These are phyloP conservation scores for Phlegmacium glaucopus DNA, from an alignment of 768 basidiomycete species.

Conservation along the genomic window DNA sequence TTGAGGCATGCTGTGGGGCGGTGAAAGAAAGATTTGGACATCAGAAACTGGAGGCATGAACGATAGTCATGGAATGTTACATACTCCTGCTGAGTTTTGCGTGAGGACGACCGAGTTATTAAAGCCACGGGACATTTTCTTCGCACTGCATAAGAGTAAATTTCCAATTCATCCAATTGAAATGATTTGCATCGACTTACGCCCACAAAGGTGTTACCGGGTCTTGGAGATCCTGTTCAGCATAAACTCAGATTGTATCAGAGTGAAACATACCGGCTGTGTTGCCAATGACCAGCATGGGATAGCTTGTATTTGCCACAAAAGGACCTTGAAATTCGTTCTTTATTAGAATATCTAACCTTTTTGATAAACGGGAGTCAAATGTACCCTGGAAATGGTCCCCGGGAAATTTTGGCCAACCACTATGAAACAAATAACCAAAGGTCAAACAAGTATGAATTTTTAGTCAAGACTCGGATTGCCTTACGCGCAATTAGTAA, in stretches of 20 bases:
- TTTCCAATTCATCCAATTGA: neutral
- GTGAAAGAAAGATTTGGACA: neutral
- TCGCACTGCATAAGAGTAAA: slow-evolving; percentile 27
- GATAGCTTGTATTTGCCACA: slow-evolving; percentile 34
- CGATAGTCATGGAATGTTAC: slow-evolving; percentile 3
- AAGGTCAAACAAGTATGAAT: no score
- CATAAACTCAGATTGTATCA: neutral
- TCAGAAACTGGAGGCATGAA: no score
- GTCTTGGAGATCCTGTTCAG: slow-evolving; percentile 12
- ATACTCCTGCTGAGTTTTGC: slow-evolving; percentile 39
- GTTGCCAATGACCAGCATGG: slow-evolving; percentile 38
- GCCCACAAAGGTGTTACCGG: slow-evolving; percentile 27
- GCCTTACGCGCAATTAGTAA: slow-evolving; percentile 28
- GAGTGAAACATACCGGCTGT: slow-evolving; percentile 27
- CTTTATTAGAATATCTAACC: neutral
- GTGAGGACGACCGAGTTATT: slow-evolving; percentile 36
- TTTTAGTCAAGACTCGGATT: neutral
- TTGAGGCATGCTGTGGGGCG: slow-evolving; percentile 32
- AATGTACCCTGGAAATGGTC: slow-evolving; percentile 16
- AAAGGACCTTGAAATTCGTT: slow-evolving; percentile 29
- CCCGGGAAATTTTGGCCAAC: slow-evolving; percentile 25
- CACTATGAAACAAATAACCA: slow-evolving; percentile 9
- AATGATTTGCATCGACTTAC: slow-evolving; percentile 15
- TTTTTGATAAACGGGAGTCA: neutral
- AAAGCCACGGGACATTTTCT: slow-evolving; percentile 35